Conservation (phyloP, 2,329 filamentous ascomycete species). For the Verticillium albo-atrum region DNA sequence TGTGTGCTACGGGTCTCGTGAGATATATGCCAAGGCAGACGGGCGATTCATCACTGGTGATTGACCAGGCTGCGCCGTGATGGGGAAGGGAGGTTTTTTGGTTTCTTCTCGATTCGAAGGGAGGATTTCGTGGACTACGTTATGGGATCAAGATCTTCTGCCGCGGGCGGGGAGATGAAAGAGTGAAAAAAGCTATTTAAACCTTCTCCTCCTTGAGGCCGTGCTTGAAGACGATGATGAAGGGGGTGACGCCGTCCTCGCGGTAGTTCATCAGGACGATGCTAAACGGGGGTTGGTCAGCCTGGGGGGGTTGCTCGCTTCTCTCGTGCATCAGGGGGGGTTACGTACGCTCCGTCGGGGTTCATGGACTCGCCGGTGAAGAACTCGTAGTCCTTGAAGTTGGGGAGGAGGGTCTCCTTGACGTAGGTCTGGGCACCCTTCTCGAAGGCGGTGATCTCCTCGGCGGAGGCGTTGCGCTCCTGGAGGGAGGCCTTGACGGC, state of each 20-base stretch:
- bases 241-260: constrained; percentile 90
- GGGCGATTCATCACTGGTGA: constrained; percentile 8
- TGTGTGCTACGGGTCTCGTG: constrained; percentile 13
- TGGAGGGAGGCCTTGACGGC: constrained; percentile 68
- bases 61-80: neutral
- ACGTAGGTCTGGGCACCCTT: constrained; percentile 66
- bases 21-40: constrained; percentile 15
- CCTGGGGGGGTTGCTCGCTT: no score
- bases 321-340: no score
- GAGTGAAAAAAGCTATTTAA: constrained; percentile 41
- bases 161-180: neutral
- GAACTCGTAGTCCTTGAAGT: constrained; percentile 97
- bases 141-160: neutral
- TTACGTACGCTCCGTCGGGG: constrained; percentile 77
- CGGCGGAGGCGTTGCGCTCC: constrained; percentile 49
- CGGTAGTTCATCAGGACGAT: constrained; percentile 95
- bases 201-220: constrained; percentile 88
- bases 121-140: neutral
- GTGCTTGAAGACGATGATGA: constrained; percentile 91
- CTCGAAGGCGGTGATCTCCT: constrained; percentile 75
- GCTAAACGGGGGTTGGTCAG: constrained; percentile 37
- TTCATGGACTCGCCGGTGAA: constrained; percentile 90
- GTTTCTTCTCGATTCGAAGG: neutral
- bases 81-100: neutral
- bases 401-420: constrained; percentile 75